Base-by-base conservation (phyloP, 805 yeast species). In the Barnettozyma pratensis region DNA sequence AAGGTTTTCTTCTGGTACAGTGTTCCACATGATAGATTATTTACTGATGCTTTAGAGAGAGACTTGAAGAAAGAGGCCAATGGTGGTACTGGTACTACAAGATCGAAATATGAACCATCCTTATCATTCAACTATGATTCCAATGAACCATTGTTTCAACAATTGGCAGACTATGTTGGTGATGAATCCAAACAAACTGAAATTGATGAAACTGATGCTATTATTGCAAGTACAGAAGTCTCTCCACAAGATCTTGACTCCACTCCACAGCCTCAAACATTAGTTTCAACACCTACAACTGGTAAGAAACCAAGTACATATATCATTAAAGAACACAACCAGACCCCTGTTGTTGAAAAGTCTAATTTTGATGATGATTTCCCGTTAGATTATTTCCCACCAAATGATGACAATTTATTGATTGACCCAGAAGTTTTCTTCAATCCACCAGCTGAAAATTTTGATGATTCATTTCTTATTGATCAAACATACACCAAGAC, bases 1-100 rank as follows among this genome's bases (percentile, higher is more conserved):
- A 92, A 94, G 62, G 97, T 92, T 39, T 92, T 92, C 64, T 89
- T 85, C 66, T 94, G 98, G 98, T 90, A 87, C 65, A 85, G 91
- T 61, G 97, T 94, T 8, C 94, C 94, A 27, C 98, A 92, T 66
- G 96, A 91, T 62, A 82, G 85, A 62, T 71, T 92, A 40, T 91
- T 94, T 76, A 81, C 89, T 3, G 98, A 94, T 66, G 97, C 97
- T 0, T 69, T 94, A 41, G 97, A 91, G 64, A 75, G 98, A 58
- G 98, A 94, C 64, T 68, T 91, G 61, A 90, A 88, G 67, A 82
- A 86, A 56, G 97, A 91, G 62, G 63, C 71, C 46, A 57, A 73
- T 14, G 71, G 72, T 43, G 88, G 82, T 53, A 69, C 69, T 6
- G 77, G 94, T 2, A 84, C 97, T 1, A 87, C 97, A 1, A 73